Evolutionary conservation across 108 stramenopile genomes (phyloP), one percentile per base, ranked within the genome.

Genomic region (Pseudonitzschia multistriata): DNA sequence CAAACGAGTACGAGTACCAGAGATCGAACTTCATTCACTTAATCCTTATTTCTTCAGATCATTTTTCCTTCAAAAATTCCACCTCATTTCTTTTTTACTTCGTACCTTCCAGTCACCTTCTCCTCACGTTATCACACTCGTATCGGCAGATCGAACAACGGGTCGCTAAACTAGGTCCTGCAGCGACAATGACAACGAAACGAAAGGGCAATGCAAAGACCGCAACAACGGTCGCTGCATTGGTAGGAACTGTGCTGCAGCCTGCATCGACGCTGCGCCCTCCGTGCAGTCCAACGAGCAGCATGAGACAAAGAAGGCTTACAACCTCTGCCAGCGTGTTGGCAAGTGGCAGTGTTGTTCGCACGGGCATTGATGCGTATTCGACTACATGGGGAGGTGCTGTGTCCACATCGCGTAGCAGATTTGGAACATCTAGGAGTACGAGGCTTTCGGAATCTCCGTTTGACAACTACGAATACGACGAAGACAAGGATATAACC

Each of bases 171-270:
- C 37, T 37, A 37, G 6, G 37, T 7, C 37, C 37, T 8, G 8
- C 37, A 37, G 6, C 37, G 37, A 13, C 42, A 52, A 29, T 27
- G 33, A 7, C 29, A 57, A 33, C 28, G 17, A 59, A 30, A 35
- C 57, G 57, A 59, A 59, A 59, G 31, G 35, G 27, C 31, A 59
- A 59, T 7, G n/a, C 31, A 30, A 59, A 59, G 28, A 59, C 57
- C 0, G 57, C 57, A 33, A 59, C 57, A 27, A 30, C 57, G 13
- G 29, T 59, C 5, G 57, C 57, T 0, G 19, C 34, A 7, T 27
- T 59, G 33, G 31, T 59, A 17, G 57, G 57, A 15, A 52, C 50
- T 19, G 35, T 33, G 57, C n/a, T 59, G 57, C 57, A 59, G 57
- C 57, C 57, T 2, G 13, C 57, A 10, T 59, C 57, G 31, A 7